phyloP scores from a whole-genome alignment of 805 yeast species.

The Starmerella scarabaei region DNA sequence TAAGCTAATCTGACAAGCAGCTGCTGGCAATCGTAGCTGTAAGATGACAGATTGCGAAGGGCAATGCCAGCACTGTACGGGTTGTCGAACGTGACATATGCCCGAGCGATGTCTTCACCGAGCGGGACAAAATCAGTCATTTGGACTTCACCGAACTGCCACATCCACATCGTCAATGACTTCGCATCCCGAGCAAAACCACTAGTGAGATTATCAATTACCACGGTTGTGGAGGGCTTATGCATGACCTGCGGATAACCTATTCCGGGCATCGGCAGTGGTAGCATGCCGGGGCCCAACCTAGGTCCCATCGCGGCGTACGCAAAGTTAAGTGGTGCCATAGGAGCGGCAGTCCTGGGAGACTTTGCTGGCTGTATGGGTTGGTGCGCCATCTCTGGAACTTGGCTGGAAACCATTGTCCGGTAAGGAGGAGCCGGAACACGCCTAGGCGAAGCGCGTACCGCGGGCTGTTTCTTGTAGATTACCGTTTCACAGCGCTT shows the following conservation, averaged over 20 bases:
- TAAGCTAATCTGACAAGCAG: constrained; percentile 13
- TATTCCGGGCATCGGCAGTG: too few species aligned
- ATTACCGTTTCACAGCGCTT: too few species aligned
- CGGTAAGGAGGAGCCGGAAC: too few species aligned
- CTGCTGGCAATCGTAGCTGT: constrained; percentile 1
- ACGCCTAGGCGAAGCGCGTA: too few species aligned
- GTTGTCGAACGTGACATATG: constrained; percentile 12
- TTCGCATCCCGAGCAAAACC: not conserved
- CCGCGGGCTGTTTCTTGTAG: too few species aligned
- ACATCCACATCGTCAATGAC: constrained; percentile 4
- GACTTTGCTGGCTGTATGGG: too few species aligned
- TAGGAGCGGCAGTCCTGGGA: not conserved
- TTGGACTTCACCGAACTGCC: constrained; percentile 13
- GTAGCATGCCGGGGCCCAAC: too few species aligned
- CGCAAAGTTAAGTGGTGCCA: not conserved
- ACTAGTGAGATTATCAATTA: constrained; percentile 14
- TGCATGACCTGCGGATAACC: too few species aligned
- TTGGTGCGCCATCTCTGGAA: too few species aligned
- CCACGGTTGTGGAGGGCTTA: constrained; percentile 14
- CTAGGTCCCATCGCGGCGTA: not conserved
- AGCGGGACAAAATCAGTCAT: constrained; percentile 10
- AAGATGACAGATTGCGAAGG: constrained; percentile 1
- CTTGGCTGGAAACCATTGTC: too few species aligned
- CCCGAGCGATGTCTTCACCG: constrained; percentile 3
- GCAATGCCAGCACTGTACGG: constrained; percentile 14